These are phyloP conservation scores for Lantana camara DNA, from an alignment of 257 asterid species.

Conservation along the genomic window DNA sequence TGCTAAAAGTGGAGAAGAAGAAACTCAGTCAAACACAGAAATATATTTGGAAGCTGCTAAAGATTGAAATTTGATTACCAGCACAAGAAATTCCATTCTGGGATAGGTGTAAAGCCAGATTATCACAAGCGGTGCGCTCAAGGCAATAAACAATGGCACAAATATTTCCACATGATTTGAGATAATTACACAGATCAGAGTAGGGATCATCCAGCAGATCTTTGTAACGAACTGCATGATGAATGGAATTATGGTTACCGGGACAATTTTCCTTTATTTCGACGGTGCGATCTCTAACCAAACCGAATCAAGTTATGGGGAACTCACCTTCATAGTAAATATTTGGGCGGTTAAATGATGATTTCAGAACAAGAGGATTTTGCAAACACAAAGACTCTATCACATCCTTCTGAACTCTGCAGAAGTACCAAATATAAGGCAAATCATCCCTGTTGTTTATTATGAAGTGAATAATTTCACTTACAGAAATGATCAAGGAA, in stretches of 20 bases:
- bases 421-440: slow-evolving; percentile 31
- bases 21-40: slow-evolving; percentile 24
- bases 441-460: slow-evolving; percentile 19
- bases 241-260: no score
- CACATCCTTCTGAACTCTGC: slow-evolving; percentile 97
- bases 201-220: slow-evolving; percentile 85
- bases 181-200: slow-evolving; percentile 76
- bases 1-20: slow-evolving; percentile 48
- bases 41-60: slow-evolving; percentile 21
- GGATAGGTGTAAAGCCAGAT: slow-evolving; percentile 74
- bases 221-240: slow-evolving; percentile 86
- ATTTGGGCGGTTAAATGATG: slow-evolving; percentile 95
- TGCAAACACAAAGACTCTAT: slow-evolving; percentile 72
- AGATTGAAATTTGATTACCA: slow-evolving; percentile 48
- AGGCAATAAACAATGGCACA: slow-evolving; percentile 95
- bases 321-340: slow-evolving; percentile 85
- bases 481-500: slow-evolving; percentile 10
- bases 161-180: slow-evolving; percentile 74
- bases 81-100: slow-evolving; percentile 76
- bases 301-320: slow-evolving; percentile 28
- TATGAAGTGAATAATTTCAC: slow-evolving; percentile 10
- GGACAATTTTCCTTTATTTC: neutral
- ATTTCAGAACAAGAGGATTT: slow-evolving; percentile 83
- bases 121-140: slow-evolving; percentile 89
- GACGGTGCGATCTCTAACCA: neutral